Base-by-base conservation (phyloP, 805 yeast genomes). In the Teunomyces cretensis region DNA sequence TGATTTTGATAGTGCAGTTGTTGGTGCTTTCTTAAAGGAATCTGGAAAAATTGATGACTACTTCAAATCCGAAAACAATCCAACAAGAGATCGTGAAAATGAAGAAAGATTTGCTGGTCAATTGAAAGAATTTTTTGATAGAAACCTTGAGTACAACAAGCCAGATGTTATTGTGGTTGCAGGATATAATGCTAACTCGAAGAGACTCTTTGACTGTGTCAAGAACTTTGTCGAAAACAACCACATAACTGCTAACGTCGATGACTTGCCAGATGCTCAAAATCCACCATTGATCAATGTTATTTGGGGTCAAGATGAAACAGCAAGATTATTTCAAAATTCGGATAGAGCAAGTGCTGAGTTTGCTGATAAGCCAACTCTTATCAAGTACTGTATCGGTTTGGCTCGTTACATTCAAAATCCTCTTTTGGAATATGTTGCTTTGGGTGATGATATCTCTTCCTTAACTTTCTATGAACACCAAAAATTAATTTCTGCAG, bases 111-210 rank as follows among this genome's bases (percentile, higher is more conserved):
- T 83, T 74, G 58, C 73, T 8, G 84, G 82, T 5, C 94, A 91
- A 68, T 83, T 78, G 48, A 79, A 76, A 32, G 81, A 79, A 22
- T 78, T 92, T 43, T 74, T 84, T 42, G 81, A 89, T 44, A 77
- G 76, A 44, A 77, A 76, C 24, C 76, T 81, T 49, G 79, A 78
- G 43, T 55, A 54, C 40, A 57, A 55, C 41, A 62, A 64, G 39
- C 98, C 98, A 1, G 97, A 94, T 63, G 96, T 90, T 7, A 80
- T 94, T 59, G 97, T 85, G 35, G 75, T 94, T 39, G 83, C 96
- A 36, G 98, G 99, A 5, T 88, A 84, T 66, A 87, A 87, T 49
- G 89, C 89, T 9, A 78, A 77, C 46, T 72, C 91, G 3, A 79
- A 85, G 49, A 75, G 76, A 33, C 74, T 92, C 30, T 79, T 71